These are phyloP conservation scores for Dioscorea dumetorum DNA, from an alignment of 106 monocot species.

Conservation along the genomic window DNA sequence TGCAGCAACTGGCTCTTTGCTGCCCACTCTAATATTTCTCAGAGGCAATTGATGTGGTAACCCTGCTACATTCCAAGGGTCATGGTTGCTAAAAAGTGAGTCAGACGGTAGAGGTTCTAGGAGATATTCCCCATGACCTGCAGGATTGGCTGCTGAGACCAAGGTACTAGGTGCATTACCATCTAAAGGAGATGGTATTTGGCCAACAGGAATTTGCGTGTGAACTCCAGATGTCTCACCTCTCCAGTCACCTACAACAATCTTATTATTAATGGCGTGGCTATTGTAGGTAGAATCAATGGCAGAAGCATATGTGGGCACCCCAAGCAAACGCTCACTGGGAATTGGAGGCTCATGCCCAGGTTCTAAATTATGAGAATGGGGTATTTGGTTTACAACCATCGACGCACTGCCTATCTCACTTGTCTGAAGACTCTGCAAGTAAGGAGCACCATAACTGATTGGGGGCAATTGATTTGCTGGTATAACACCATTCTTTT, in stretches of 20 bases:
- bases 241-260: slow-evolving; percentile 13
- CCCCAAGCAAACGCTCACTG: slow-evolving; percentile 13
- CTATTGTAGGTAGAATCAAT: slow-evolving; percentile 12
- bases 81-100: slow-evolving; percentile 32
- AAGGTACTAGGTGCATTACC: slow-evolving; percentile 6
- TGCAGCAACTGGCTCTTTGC: slow-evolving; percentile 23
- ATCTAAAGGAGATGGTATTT: slow-evolving; percentile 16
- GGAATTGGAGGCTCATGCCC: slow-evolving; percentile 10
- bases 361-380: slow-evolving; percentile 19
- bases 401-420: slow-evolving; percentile 14
- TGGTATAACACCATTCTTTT: slow-evolving; percentile 15
- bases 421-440: slow-evolving; percentile 27
- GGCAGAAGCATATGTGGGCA: slow-evolving; percentile 8
- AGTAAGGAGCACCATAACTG: slow-evolving; percentile 4
- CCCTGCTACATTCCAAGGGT: slow-evolving; percentile 31
- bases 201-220: slow-evolving; percentile 5
- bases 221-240: slow-evolving; percentile 17
- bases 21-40: slow-evolving; percentile 17
- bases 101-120: slow-evolving; percentile 17
- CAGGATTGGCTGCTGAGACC: neutral
- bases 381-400: slow-evolving; percentile 13
- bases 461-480: slow-evolving; percentile 22
- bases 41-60: slow-evolving; percentile 19
- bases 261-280: slow-evolving; percentile 2
- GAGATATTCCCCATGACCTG: slow-evolving; percentile 16